Evolutionary conservation across 495 filamentous ascomycete genomes (phyloP).

Genomic region (Penicillium cataractarum): DNA sequence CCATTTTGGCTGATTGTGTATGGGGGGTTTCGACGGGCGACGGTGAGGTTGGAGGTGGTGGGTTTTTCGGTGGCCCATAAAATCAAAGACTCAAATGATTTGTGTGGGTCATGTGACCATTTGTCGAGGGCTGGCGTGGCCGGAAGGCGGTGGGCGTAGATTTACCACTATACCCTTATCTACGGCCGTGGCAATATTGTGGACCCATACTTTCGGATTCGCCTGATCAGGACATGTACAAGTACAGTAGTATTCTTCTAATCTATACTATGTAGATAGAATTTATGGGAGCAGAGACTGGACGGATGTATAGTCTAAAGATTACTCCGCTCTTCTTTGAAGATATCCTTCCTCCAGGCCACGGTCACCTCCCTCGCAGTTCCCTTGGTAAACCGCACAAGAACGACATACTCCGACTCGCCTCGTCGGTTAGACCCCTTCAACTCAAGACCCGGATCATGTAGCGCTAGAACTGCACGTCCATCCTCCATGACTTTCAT

Average conservation of each 20-base stretch:
- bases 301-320: slow-evolving; percentile 27
- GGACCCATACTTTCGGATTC: neutral
- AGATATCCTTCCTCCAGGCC: slow-evolving; percentile 53
- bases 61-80: slow-evolving; percentile 33
- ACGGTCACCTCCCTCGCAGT: slow-evolving; percentile 59
- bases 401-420: slow-evolving; percentile 71
- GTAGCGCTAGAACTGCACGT: slow-evolving; percentile 65
- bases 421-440: slow-evolving; percentile 63
- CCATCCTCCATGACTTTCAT: slow-evolving; percentile 60
- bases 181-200: slow-evolving; percentile 31
- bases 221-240: neutral
- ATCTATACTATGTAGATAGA: neutral
- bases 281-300: neutral
- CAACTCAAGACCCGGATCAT: slow-evolving; percentile 73
- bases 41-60: slow-evolving; percentile 44
- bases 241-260: neutral
- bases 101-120: slow-evolving; percentile 58
- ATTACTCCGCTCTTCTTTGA: slow-evolving; percentile 33
- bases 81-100: slow-evolving; percentile 35
- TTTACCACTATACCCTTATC: slow-evolving; percentile 4
- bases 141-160: slow-evolving; percentile 18
- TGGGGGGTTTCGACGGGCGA: slow-evolving; percentile 47
- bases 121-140: slow-evolving; percentile 45
- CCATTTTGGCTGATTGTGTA: slow-evolving; percentile 67
- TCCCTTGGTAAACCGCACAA: slow-evolving; percentile 65